Conservation (phyloP, 2,329 filamentous ascomycete species). For the Colletotrichum eleusines region DNA sequence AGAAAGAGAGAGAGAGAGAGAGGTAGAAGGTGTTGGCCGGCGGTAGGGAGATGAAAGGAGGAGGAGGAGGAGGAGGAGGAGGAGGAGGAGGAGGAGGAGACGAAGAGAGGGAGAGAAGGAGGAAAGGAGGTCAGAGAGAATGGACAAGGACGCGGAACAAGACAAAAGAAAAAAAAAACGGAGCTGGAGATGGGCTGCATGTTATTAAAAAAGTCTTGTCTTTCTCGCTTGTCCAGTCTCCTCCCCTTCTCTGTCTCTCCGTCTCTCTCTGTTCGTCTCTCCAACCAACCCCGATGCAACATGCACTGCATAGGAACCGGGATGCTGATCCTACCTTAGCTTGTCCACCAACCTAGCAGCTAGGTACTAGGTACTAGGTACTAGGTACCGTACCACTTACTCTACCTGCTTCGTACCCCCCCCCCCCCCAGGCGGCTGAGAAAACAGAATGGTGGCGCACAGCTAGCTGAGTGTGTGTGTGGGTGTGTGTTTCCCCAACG, state of each 20-base stretch:
- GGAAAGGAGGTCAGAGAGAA: conserved; percentile 1
- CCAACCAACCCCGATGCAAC: conserved; percentile 2
- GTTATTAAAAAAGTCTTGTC: conserved; percentile 34
- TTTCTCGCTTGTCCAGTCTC: conserved; percentile 9
- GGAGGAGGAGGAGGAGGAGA: background rate
- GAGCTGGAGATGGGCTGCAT: conserved; percentile 7
- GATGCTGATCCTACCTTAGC: conserved; percentile 14
- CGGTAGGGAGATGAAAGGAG: too few relatives aligned
- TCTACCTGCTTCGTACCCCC: conserved; percentile 13
- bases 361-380: too few relatives aligned
- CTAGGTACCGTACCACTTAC: too few relatives aligned
- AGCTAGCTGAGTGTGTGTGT: too few relatives aligned
- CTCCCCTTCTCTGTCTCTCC: background rate
- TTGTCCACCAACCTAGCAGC: too few relatives aligned
- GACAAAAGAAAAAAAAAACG: too few relatives aligned
- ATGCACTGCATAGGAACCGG: conserved; percentile 24
- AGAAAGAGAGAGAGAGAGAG: background rate
- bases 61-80: background rate
- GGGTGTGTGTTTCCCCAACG: too few relatives aligned
- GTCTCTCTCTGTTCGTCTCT: too few relatives aligned
- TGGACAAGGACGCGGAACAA: background rate
- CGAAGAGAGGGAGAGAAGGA: too few relatives aligned
- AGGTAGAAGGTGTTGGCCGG: too few relatives aligned
- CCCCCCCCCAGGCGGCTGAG: too few relatives aligned
- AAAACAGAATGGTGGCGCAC: too few relatives aligned